Conservation (phyloP, 768 basidiomycete species). For the Trametes villosa region DNA sequence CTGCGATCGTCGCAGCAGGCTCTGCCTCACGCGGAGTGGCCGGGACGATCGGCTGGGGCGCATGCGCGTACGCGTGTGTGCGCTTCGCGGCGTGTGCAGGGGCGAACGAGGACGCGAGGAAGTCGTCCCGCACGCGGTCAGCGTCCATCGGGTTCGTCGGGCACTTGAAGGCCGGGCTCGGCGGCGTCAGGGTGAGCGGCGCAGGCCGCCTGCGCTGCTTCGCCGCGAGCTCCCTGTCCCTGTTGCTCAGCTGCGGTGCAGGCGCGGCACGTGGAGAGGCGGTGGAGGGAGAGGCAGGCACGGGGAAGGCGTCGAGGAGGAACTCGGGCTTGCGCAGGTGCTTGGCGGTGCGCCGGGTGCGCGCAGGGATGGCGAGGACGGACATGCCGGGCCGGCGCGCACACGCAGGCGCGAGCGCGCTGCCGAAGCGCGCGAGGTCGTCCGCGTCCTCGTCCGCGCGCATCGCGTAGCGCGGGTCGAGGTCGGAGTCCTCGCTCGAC, state of each 20-base stretch:
- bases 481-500: slow-evolving; percentile 57
- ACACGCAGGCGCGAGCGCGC: slow-evolving; percentile 30
- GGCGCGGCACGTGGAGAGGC: slow-evolving; percentile 23
- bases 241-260: slow-evolving; percentile 8
- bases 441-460: slow-evolving; percentile 42
- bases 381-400: slow-evolving; percentile 39
- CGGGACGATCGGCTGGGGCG: background rate
- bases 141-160: slow-evolving; percentile 42
- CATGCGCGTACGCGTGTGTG: slow-evolving; percentile 11
- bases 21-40: slow-evolving; percentile 6
- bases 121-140: slow-evolving; percentile 42
- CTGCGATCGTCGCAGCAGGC: slow-evolving; percentile 23
- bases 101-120: slow-evolving; percentile 50
- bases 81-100: slow-evolving; percentile 32
- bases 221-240: slow-evolving; percentile 24
- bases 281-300: slow-evolving; percentile 13
- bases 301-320: slow-evolving; percentile 39
- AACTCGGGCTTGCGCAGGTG: slow-evolving; percentile 44
- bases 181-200: slow-evolving; percentile 45
- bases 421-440: slow-evolving; percentile 40
- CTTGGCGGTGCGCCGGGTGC: slow-evolving; percentile 40
- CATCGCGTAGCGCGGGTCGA: slow-evolving; percentile 55
- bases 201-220: slow-evolving; percentile 46
- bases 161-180: slow-evolving; percentile 36
- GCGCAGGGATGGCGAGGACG: slow-evolving; percentile 42